Conservation (phyloP, 2,329 filamentous ascomycete genomes). For the Catunica adiposa region DNA sequence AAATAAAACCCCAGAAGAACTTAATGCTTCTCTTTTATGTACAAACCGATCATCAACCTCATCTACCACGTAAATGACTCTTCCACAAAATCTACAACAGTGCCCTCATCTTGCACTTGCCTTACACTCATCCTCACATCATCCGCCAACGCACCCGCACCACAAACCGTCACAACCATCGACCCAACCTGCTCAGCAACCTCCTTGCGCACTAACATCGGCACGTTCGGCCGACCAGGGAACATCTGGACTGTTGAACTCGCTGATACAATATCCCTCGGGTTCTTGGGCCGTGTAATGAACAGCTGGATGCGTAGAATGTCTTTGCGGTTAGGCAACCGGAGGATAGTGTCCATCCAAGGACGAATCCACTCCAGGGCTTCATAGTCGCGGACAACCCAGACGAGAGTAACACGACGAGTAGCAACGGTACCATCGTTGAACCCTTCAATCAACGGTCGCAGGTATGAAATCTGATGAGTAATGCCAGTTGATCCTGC, state of each 20-base stretch:
- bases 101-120: constrained; percentile 40
- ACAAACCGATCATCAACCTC: background rate
- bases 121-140: constrained; percentile 57
- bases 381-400: constrained; percentile 82
- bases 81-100: constrained; percentile 57
- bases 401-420: constrained; percentile 66
- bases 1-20: constrained; percentile 4
- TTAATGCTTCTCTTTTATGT: background rate
- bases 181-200: constrained; percentile 68
- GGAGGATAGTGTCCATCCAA: constrained; percentile 61
- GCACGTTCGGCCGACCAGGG: constrained; percentile 71
- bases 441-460: constrained; percentile 55
- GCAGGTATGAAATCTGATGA: constrained; percentile 79
- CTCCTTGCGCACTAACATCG: constrained; percentile 64
- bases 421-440: constrained; percentile 59
- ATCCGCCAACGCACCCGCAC: constrained; percentile 57
- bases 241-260: constrained; percentile 79
- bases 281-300: constrained; percentile 70
- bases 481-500: constrained; percentile 91
- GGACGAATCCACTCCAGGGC: constrained; percentile 85
- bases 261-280: constrained; percentile 63
- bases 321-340: constrained; percentile 64
- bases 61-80: constrained; percentile 55
- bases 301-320: constrained; percentile 77
- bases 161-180: constrained; percentile 73